Conservation (phyloP, 1,139 yeast species). For the Taphrina deformans region DNA sequence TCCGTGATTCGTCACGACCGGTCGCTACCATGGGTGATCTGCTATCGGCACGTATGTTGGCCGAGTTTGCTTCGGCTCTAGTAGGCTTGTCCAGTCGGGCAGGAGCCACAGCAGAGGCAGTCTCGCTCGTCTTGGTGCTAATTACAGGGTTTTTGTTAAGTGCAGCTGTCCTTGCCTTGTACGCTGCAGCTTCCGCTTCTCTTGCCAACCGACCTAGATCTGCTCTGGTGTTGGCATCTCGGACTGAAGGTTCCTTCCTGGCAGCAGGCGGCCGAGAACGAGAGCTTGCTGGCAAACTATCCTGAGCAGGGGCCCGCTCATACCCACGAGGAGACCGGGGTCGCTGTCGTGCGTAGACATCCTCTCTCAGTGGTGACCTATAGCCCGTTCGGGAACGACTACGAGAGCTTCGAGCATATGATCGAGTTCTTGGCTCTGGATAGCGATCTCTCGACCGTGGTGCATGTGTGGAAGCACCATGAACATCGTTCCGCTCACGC, state of each 20-base stretch:
- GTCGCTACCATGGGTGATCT: neutral
- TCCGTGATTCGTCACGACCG: neutral
- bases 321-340: neutral
- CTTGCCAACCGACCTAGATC: constrained; percentile 27
- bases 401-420: neutral
- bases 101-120: neutral
- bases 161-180: constrained; percentile 21
- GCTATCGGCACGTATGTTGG: neutral
- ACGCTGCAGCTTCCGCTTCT: constrained; percentile 30
- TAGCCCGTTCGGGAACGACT: neutral
- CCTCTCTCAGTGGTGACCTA: neutral
- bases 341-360: neutral
- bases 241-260: constrained; percentile 22
- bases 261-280: neutral
- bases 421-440: neutral
- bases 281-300: neutral
- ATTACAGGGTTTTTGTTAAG: neutral
- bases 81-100: neutral
- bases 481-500: neutral
- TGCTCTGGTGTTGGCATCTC: constrained; percentile 24
- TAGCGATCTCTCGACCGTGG: neutral
- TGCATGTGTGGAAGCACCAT: no score
- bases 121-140: neutral
- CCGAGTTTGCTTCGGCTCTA: neutral
- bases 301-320: neutral